These are phyloP conservation scores for Leptoxyphium fumago DNA, from an alignment of 2,329 filamentous ascomycete genomes.

Conservation along the genomic window DNA sequence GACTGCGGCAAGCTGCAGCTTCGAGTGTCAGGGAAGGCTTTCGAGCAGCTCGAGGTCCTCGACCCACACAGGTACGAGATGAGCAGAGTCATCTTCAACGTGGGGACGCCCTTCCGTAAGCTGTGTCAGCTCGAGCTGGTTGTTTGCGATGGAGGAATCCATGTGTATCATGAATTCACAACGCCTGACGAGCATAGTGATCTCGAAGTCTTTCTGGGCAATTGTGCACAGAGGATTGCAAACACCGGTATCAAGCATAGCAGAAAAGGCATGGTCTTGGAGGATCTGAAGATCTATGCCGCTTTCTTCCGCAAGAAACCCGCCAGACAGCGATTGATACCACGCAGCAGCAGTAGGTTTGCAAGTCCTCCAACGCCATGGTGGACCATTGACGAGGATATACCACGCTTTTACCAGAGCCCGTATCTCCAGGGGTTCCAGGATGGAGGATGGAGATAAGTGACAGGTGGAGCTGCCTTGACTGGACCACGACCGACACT, in stretches of 20 bases:
- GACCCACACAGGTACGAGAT: neutral
- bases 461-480: too few relatives aligned
- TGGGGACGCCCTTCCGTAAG: neutral
- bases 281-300: neutral
- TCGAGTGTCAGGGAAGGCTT: neutral
- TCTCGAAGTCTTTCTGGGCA: neutral
- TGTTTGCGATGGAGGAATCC: neutral
- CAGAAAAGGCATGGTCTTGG: neutral
- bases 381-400: too few relatives aligned
- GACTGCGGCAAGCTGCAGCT: constrained; percentile 5
- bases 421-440: too few relatives aligned
- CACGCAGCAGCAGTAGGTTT: too few relatives aligned
- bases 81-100: neutral
- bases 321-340: too few relatives aligned
- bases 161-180: neutral
- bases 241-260: neutral
- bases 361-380: too few relatives aligned
- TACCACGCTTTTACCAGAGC: too few relatives aligned
- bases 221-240: neutral
- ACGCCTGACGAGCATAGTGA: neutral
- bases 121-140: neutral
- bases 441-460: too few relatives aligned
- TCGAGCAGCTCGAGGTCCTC: neutral
- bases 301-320: neutral
- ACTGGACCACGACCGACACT: too few relatives aligned